Conservation (phyloP, 2,329 filamentous ascomycete genomes). For the Simplicillium aogashimaense region DNA sequence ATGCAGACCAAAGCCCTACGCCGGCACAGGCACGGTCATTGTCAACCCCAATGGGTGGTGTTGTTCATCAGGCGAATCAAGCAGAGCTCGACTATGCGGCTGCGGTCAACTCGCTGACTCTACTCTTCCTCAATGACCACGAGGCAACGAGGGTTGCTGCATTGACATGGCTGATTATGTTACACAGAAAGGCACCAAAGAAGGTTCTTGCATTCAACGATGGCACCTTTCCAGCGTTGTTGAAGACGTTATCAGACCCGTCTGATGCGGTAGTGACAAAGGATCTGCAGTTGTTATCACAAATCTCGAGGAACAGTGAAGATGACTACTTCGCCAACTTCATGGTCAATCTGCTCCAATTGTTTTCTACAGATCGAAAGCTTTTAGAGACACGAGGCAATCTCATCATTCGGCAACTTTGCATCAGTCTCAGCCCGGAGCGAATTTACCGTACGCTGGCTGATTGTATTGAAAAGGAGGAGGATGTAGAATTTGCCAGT, state of each 20-base stretch:
- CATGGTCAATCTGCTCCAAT: conserved; percentile 90
- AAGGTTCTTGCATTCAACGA: conserved; percentile 95
- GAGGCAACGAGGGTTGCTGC: conserved; percentile 92
- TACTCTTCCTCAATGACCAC: conserved; percentile 93
- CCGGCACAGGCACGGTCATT: conserved; percentile 37
- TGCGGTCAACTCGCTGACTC: conserved; percentile 82
- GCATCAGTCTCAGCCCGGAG: conserved; percentile 84
- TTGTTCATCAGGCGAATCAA: conserved; percentile 27
- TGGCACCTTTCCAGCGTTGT: conserved; percentile 87
- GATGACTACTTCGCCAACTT: conserved; percentile 97
- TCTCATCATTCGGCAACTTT: conserved; percentile 90
- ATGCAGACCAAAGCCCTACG: conserved; percentile 43
- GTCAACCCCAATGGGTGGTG: conserved; percentile 33
- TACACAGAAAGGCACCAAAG: conserved; percentile 86
- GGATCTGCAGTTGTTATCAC: conserved; percentile 84
- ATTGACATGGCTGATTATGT: conserved; percentile 93
- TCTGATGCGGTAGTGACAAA: conserved; percentile 93
- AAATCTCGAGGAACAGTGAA: conserved; percentile 93
- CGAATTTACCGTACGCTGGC: conserved; percentile 92
- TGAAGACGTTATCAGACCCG: conserved; percentile 93
- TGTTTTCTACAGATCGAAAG: conserved; percentile 90
- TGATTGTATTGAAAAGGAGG: conserved; percentile 94
- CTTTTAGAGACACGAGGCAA: conserved; percentile 89
- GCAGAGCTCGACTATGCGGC: conserved; percentile 90
- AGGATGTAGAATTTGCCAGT: conserved; percentile 96